phyloP scores from a whole-genome alignment of 1,284 basidiomycete genomes.

The Neolentinus lepideus region DNA sequence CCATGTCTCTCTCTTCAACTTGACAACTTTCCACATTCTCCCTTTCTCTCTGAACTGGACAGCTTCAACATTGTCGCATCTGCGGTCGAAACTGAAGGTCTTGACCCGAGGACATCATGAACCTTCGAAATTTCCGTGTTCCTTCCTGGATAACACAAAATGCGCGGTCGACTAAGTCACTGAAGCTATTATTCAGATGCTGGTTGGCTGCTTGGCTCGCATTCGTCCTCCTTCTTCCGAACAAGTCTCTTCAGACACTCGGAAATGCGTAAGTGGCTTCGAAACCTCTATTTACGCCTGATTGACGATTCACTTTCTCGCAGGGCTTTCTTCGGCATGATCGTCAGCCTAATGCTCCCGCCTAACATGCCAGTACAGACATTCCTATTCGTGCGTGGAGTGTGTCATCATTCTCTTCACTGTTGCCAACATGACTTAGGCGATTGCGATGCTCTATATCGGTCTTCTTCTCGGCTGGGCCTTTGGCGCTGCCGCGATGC shows the following conservation, averaged over 20 bases:
- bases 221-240: slow-evolving; percentile 19
- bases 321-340: slow-evolving; percentile 26
- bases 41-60: no score
- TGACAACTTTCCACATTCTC: no score
- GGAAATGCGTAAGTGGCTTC: slow-evolving; percentile 19
- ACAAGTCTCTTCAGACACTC: slow-evolving; percentile 15
- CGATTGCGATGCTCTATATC: slow-evolving; percentile 38
- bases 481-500: slow-evolving; percentile 67
- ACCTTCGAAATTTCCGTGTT: slow-evolving; percentile 1
- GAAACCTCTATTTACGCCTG: neutral
- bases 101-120: no score
- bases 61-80: no score
- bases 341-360: slow-evolving; percentile 27
- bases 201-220: slow-evolving; percentile 21
- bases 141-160: slow-evolving; percentile 19
- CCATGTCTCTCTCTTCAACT: no score
- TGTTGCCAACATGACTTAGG: slow-evolving; percentile 18
- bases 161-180: slow-evolving; percentile 12
- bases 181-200: slow-evolving; percentile 17
- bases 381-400: slow-evolving; percentile 23
- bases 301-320: slow-evolving; percentile 8
- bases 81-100: no score
- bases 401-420: neutral
- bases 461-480: slow-evolving; percentile 74
- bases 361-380: slow-evolving; percentile 29